phyloP scores from a whole-genome alignment of 192 early-diverging fungal species.

The Backusella luteola region DNA sequence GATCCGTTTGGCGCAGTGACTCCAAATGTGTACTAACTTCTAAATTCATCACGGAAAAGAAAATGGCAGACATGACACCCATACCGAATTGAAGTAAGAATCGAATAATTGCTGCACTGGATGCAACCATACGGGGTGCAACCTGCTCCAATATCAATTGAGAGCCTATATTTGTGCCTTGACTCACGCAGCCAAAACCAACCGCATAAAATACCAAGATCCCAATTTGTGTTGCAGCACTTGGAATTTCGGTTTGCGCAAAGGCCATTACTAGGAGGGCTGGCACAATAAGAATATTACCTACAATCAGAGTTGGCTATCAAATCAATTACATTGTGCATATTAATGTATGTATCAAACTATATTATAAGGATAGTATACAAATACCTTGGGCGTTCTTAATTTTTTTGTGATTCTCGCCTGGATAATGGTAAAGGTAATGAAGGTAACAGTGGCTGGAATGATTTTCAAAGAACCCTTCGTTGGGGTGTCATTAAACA shows the following conservation, averaged over 20 bases:
- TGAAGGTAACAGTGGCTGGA: neutral
- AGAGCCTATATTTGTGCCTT: neutral
- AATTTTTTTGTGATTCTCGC: neutral
- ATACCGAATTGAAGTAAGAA: neutral
- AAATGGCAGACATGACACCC: neutral
- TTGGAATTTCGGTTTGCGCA: neutral
- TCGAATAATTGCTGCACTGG: neutral
- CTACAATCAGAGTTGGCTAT: neutral
- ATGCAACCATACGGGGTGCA: neutral
- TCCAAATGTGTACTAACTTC: neutral
- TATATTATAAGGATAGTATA: neutral
- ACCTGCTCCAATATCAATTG: neutral
- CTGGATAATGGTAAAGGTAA: neutral
- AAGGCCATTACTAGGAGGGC: neutral
- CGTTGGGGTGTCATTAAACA: neutral
- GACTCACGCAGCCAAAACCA: neutral
- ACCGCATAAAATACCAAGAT: neutral
- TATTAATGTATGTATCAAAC: too few species aligned
- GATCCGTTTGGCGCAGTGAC: neutral
- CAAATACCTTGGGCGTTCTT: neutral
- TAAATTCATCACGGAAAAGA: neutral
- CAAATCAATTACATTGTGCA: neutral
- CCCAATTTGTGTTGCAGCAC: neutral
- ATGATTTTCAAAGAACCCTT: neutral
- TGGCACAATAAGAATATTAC: neutral